Percentiles rank a stretch among this genome's conserved stretches.
Evolutionary conservation across 768 basidiomycete species (phyloP).

Genomic region (Termitomyces eurrhizus): DNA sequence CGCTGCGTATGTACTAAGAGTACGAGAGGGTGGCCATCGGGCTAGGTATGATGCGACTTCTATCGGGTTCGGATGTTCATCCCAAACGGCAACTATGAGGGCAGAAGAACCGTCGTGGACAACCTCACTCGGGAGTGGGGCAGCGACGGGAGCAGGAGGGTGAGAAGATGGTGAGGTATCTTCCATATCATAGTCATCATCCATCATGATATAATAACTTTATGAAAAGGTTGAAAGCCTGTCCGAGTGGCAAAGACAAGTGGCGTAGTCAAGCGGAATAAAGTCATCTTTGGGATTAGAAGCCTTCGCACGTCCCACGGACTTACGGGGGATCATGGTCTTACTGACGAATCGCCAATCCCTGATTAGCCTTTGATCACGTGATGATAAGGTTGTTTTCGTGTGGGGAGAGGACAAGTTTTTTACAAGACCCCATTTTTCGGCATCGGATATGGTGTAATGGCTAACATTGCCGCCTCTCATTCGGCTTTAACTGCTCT

Average conservation of each 20-base stretch:
- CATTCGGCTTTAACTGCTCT: too few relatives aligned
- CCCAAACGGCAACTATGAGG: constrained; percentile 21
- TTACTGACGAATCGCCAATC: too few relatives aligned
- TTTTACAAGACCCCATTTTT: too few relatives aligned
- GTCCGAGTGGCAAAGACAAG: not conserved
- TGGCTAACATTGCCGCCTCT: constrained; percentile 58
- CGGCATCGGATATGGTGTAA: constrained; percentile 47
- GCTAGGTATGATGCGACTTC: constrained; percentile 25
- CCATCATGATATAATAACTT: constrained; percentile 5
- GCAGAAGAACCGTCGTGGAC: constrained; percentile 11
- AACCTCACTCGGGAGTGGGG: constrained; percentile 14
- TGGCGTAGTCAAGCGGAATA: not conserved
- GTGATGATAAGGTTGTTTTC: too few relatives aligned
- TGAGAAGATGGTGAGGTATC: constrained; percentile 1
- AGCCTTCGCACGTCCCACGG: not conserved
- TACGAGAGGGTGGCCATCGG: constrained; percentile 37
- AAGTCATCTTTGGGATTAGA: not conserved
- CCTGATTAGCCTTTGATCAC: too few relatives aligned
- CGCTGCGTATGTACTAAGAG: constrained; percentile 24
- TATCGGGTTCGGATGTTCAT: constrained; percentile 20
- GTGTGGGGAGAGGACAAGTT: too few relatives aligned
- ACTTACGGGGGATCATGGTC: too few relatives aligned
- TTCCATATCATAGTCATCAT: constrained; percentile 15
- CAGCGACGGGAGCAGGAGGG: constrained; percentile 4
- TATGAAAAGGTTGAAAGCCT: too few relatives aligned